Evolutionary conservation across 495 filamentous ascomycete genomes (phyloP), one percentile per base, ranked within the genome.

Genomic region (Lophiostoma macrostomum): DNA sequence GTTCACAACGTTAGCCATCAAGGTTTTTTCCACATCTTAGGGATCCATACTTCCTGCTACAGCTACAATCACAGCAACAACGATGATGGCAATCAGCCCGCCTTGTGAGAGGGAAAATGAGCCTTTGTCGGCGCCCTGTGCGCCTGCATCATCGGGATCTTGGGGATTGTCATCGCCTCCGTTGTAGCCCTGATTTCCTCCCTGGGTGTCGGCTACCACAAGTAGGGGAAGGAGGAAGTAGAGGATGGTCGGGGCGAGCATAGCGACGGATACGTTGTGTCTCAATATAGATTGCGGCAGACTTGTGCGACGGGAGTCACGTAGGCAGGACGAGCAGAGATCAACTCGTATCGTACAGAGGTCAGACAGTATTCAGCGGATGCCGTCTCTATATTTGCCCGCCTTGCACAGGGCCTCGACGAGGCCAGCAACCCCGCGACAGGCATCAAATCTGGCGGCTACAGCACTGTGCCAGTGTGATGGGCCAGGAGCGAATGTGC

Each of bases 81-180:
- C 73, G 44, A 83, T 78, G 52, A 86, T 82, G 14, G 80, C 82
- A 34, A 80, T 73, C 47, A 86, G 67, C 1, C 72, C 81, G 11
- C 81, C 81, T 36, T 71, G 74, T 6, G 80, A 83, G 27, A 86
- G 60, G 22, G 66, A 67, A 56, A 80, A 69, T 13, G 71, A 72
- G 12, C 76, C 74, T n/a, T 69, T 68, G 38, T 71, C 71, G 18
- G 58, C 53, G 16, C 82, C 83, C 23, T 74, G 67, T 12, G 81
- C 81, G 23, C 82, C 83, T 13, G 76, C 82, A 45, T 66, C 60
- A 37, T 39, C 53, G 4, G 55, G 56, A 28, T 60, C 56, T 19
- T 27, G 48, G 16, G 60, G 60, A 25, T 58, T 63, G 60, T 63
- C 60, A 1, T 53, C 49, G 8, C 60, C 60, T 48, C 60, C 60